Evolutionary conservation across 1,284 basidiomycete species (phyloP).

Genomic region (Trichosporon sp.): DNA sequence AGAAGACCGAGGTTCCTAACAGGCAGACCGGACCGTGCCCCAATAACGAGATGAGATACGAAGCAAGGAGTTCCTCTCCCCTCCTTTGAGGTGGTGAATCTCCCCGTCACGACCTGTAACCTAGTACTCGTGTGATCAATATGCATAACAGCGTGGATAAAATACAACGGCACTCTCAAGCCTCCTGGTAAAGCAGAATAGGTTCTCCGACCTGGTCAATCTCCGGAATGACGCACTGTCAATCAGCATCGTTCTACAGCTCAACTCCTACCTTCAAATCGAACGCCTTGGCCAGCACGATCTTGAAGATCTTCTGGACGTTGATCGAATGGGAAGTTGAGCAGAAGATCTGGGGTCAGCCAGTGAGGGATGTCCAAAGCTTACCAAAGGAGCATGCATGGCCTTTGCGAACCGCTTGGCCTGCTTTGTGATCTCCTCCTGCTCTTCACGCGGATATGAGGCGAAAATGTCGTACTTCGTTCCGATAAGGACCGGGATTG

Average conservation of each 20-base stretch:
- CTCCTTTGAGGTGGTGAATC: background rate
- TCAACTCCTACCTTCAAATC: slow-evolving; percentile 54
- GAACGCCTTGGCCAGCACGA: slow-evolving; percentile 57
- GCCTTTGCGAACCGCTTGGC: slow-evolving; percentile 95
- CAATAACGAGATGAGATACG: background rate
- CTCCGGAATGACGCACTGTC: slow-evolving; percentile 92
- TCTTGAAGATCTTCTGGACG: slow-evolving; percentile 98
- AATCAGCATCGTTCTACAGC: background rate
- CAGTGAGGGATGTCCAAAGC: slow-evolving; percentile 12
- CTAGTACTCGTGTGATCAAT: slow-evolving; percentile 12
- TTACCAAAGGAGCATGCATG: slow-evolving; percentile 87
- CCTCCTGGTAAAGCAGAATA: slow-evolving; percentile 70
- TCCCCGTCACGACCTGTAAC: slow-evolving; percentile 5
- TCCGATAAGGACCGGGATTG: slow-evolving; percentile 93
- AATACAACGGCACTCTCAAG: slow-evolving; percentile 20
- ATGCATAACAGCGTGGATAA: slow-evolving; percentile 28
- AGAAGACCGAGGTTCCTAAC: no score
- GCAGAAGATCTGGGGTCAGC: slow-evolving; percentile 73
- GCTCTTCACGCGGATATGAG: slow-evolving; percentile 93
- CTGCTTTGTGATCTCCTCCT: slow-evolving; percentile 98
- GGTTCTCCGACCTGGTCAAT: slow-evolving; percentile 93
- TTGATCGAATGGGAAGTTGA: slow-evolving; percentile 97
- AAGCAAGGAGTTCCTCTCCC: background rate
- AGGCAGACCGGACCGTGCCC: no score
- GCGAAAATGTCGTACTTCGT: slow-evolving; percentile 98